These are phyloP conservation scores for Osmanthus fragrans DNA, from an alignment of 257 asterid genomes.

Conservation along the genomic window DNA sequence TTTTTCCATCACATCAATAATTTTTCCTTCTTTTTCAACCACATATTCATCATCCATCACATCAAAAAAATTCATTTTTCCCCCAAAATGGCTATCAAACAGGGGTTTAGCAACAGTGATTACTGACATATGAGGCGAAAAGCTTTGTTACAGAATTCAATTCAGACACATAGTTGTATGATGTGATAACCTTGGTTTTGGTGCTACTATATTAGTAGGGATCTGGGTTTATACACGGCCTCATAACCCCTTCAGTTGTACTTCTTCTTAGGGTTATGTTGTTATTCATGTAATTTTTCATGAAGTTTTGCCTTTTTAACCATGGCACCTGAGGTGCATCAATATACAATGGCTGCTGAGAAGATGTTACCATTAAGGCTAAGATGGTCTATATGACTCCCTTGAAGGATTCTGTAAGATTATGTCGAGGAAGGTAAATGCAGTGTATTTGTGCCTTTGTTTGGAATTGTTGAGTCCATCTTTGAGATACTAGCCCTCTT, in stretches of 20 bases:
- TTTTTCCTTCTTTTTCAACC: no score
- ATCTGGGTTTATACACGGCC: slow-evolving; percentile 40
- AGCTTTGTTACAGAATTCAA: slow-evolving; percentile 66
- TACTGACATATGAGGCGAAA: slow-evolving; percentile 60
- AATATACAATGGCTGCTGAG: slow-evolving; percentile 69
- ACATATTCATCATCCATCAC: no score
- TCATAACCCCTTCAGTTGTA: slow-evolving; percentile 45
- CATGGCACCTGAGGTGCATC: slow-evolving; percentile 90
- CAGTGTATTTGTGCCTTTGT: slow-evolving; percentile 44
- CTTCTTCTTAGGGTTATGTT: slow-evolving; percentile 60
- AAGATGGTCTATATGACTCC: slow-evolving; percentile 69
- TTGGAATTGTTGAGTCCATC: slow-evolving; percentile 60
- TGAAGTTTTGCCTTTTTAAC: slow-evolving; percentile 62
- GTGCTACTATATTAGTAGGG: slow-evolving; percentile 41
- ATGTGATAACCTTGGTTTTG: slow-evolving; percentile 54
- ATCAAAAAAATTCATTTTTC: no score
- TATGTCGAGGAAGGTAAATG: slow-evolving; percentile 84
- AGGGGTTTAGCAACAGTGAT: slow-evolving; percentile 66
- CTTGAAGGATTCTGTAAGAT: slow-evolving; percentile 79
- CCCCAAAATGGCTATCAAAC: no score
- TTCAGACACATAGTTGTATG: slow-evolving; percentile 40
- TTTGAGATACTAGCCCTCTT: slow-evolving; percentile 45
- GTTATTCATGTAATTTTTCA: slow-evolving; percentile 59
- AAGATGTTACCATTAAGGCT: slow-evolving; percentile 73
- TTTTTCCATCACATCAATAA: no score